These are phyloP conservation scores for Afroboletus lepidellus DNA, from an alignment of 1,284 basidiomycete genomes.

Conservation along the genomic window DNA sequence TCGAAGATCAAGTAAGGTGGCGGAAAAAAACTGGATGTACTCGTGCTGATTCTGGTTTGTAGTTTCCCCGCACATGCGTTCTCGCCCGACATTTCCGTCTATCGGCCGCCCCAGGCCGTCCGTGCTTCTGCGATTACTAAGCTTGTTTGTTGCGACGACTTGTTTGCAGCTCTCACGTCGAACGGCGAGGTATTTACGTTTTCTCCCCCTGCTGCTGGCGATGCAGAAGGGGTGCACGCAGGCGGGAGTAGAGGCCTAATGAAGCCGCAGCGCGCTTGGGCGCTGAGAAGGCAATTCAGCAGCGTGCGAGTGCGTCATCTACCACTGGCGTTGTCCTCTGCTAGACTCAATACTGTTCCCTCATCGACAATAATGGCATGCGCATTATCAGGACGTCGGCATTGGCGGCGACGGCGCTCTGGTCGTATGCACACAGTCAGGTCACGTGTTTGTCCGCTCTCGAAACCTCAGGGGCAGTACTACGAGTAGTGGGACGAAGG, in stretches of 20 bases:
- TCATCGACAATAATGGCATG: constrained; percentile 2
- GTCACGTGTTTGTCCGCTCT: constrained; percentile 88
- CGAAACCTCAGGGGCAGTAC: constrained; percentile 49
- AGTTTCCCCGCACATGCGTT: constrained; percentile 73
- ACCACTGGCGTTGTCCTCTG: not conserved
- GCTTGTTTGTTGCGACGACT: constrained; percentile 77
- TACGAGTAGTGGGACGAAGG: constrained; percentile 43
- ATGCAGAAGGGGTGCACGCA: constrained; percentile 31
- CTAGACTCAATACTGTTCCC: not conserved
- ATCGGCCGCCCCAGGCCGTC: constrained; percentile 74
- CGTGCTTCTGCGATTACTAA: constrained; percentile 76
- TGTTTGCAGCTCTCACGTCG: constrained; percentile 83
- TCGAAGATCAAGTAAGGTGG: constrained; percentile 68
- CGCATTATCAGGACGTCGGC: constrained; percentile 69
- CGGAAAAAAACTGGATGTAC: constrained; percentile 1
- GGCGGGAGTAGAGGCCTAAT: constrained; percentile 33
- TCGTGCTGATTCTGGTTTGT: constrained; percentile 13
- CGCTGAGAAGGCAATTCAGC: constrained; percentile 82
- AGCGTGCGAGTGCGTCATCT: constrained; percentile 63
- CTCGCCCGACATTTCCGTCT: constrained; percentile 72
- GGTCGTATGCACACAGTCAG: constrained; percentile 91
- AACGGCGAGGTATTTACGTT: constrained; percentile 95
- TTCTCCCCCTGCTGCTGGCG: constrained; percentile 42
- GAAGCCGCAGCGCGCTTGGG: constrained; percentile 91
- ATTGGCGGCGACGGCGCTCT: constrained; percentile 87